Evolutionary conservation across 1,284 basidiomycete species (phyloP), one percentile per base, ranked within the genome.

Genomic region (Cryptococcus sp.): DNA sequence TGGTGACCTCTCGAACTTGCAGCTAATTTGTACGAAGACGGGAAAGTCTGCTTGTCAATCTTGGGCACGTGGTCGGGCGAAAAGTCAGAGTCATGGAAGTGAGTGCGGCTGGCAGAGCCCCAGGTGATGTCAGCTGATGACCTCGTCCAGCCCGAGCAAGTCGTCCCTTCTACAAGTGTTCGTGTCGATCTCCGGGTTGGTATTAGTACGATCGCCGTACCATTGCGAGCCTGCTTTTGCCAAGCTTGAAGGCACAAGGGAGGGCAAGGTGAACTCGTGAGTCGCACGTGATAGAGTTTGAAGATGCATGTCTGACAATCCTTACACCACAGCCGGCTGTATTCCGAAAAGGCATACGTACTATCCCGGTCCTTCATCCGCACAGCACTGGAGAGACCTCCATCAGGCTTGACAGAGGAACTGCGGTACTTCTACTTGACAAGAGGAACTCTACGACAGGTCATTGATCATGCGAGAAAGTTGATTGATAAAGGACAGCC

Each of bases 1-100:
- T 11, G 16, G 11, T 52, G 15, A 52, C 20, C n/a, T n/a, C n/a
- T n/a, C n/a, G n/a, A n/a, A n/a, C n/a, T n/a, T n/a, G 19, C 43
- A 88, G 87, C 81, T 25, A 96, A 97, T 77, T 79, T 96, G 49
- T 97, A 97, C 68, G 92, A 95, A 72, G 93, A 97, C 67, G 93
- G 93, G 46, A 95, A 95, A 76, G 92, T 97, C 41, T 97, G 93
- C 70, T 76, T 97, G 50, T 93, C 90, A 23, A 89, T 97, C 47
- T 79, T 96, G 4, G 91, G 91, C 19, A 96, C 93, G 0, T 97
- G 93, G 93, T 84, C 86, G 1, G 93, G 93, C 5, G 92, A 93
- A 69, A 85, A 72, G 73, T 89, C 83, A 65, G 92, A 95, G 78
- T 87, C 85, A 6, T 93, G 91, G 91, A 91, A 65, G 72, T 73